Evolutionary conservation across 371 early-diverging fungal genomes (phyloP).

Genomic region (Chytridiales sp.): DNA sequence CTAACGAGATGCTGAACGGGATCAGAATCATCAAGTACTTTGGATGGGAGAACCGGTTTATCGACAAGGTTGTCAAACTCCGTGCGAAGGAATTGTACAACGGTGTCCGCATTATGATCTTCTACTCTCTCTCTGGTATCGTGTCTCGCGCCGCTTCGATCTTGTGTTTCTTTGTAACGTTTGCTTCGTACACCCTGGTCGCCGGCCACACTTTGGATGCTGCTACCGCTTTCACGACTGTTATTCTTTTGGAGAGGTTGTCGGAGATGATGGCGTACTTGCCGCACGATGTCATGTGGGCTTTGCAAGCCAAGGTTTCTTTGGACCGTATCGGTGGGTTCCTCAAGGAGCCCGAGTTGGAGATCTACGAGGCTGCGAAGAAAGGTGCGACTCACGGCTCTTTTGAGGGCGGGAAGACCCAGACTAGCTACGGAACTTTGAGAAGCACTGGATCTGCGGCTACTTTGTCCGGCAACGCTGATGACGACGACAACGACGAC

Average conservation of each 20-base stretch:
- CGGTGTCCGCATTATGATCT: conserved; percentile 16
- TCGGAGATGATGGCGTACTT: conserved; percentile 25
- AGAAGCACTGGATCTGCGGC: too few relatives aligned
- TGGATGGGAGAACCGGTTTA: conserved; percentile 51
- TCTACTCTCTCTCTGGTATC: conserved; percentile 26
- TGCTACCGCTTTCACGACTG: conserved; percentile 45
- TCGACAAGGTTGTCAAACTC: conserved; percentile 36
- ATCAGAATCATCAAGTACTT: conserved; percentile 53
- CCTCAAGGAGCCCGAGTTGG: conserved; percentile 43
- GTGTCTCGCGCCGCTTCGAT: conserved; percentile 25
- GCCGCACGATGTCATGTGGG: conserved; percentile 33
- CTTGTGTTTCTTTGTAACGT: conserved; percentile 40
- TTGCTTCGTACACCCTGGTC: conserved; percentile 24
- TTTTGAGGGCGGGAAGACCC: too few relatives aligned
- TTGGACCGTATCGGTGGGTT: conserved; percentile 38
- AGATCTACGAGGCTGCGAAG: conserved; percentile 15
- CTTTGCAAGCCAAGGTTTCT: conserved; percentile 41
- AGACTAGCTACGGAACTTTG: too few relatives aligned
- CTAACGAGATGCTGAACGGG: conserved; percentile 48
- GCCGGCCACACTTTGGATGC: conserved; percentile 36
- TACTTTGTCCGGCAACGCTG: too few relatives aligned
- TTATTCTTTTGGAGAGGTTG: conserved; percentile 38
- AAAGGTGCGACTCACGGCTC: too few relatives aligned
- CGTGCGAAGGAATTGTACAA: conserved; percentile 35
- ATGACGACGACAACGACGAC: neutral